phyloP scores from a whole-genome alignment of 2,329 filamentous ascomycete species.

The Myriosclerotinia scirpicola region DNA sequence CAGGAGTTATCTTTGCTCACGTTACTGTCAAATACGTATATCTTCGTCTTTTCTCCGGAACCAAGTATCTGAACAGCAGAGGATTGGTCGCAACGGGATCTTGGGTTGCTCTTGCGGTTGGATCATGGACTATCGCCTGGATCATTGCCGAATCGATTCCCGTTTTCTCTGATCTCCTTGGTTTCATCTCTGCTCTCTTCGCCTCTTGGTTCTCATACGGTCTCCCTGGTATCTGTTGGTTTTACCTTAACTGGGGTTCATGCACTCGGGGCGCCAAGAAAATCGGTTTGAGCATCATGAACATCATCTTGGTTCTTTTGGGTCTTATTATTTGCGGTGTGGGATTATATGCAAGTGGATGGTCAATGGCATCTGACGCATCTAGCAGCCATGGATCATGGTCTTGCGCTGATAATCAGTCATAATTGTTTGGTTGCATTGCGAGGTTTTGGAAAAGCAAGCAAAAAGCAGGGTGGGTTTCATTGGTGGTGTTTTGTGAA shows the following conservation, averaged over 20 bases:
- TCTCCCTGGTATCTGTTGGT: slow-evolving; percentile 50
- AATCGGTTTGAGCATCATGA: slow-evolving; percentile 23
- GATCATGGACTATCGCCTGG: slow-evolving; percentile 61
- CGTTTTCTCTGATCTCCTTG: slow-evolving; percentile 64
- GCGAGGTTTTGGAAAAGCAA: neutral
- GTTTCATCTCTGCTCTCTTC: slow-evolving; percentile 55
- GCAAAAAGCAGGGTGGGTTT: neutral
- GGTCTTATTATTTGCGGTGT: slow-evolving; percentile 26
- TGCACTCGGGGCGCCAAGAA: slow-evolving; percentile 34
- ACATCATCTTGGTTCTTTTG: slow-evolving; percentile 25
- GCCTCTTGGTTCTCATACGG: slow-evolving; percentile 60
- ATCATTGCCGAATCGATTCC: slow-evolving; percentile 68
- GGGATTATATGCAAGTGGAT: slow-evolving; percentile 28
- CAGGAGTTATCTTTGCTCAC: slow-evolving; percentile 68
- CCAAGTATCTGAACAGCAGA: slow-evolving; percentile 43
- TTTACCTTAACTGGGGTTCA: slow-evolving; percentile 48
- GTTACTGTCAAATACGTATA: slow-evolving; percentile 68
- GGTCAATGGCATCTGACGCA: slow-evolving; percentile 10
- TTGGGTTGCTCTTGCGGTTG: slow-evolving; percentile 58
- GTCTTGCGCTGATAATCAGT: slow-evolving; percentile 22
- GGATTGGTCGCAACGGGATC: slow-evolving; percentile 52
- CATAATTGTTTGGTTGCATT: neutral
- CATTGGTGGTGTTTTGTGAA: neutral
- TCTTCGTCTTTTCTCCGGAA: slow-evolving; percentile 58
- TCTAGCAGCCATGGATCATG: slow-evolving; percentile 6